A percentile compares a stretch with the other conserved stretches of the same genome.
phyloP scores from a whole-genome alignment of 768 basidiomycete genomes.

The Lactarius indigo region DNA sequence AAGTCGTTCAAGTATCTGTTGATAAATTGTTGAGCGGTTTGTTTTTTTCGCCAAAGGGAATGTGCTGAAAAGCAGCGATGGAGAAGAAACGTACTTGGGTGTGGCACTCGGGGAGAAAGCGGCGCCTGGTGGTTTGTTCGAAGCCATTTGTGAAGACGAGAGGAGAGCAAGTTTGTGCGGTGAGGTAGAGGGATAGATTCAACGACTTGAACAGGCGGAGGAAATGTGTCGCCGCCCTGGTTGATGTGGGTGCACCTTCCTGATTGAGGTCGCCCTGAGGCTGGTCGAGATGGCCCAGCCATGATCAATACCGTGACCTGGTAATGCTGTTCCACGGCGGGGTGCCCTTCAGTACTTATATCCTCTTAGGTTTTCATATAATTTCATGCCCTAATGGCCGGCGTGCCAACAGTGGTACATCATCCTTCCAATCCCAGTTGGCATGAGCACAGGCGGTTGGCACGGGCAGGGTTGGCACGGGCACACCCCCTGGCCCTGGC shows the following conservation, averaged over 20 bases:
- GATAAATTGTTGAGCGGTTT: neutral
- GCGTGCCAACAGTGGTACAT: neutral
- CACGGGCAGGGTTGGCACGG: neutral
- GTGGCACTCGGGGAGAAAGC: constrained; percentile 14
- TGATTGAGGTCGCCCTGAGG: neutral
- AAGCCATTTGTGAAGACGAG: constrained; percentile 3
- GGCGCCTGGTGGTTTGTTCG: neutral
- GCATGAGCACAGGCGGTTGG: neutral
- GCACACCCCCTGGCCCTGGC: neutral
- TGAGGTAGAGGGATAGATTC: neutral
- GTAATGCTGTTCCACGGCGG: neutral
- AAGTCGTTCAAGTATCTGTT: constrained; percentile 55
- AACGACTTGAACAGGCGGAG: neutral
- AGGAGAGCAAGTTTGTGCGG: neutral
- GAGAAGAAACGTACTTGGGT: constrained; percentile 13
- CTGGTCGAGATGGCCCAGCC: neutral
- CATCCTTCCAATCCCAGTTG: neutral
- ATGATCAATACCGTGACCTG: neutral
- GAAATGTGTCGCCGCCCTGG: neutral
- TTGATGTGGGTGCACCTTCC: neutral
- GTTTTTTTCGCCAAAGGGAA: neutral
- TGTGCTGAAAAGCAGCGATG: neutral
- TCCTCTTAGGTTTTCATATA: neutral
- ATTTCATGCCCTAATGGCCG: neutral
- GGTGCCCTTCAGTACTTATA: neutral